phyloP scores from a whole-genome alignment of 768 basidiomycete genomes.

The Xerocomus brunneocitrinus region DNA sequence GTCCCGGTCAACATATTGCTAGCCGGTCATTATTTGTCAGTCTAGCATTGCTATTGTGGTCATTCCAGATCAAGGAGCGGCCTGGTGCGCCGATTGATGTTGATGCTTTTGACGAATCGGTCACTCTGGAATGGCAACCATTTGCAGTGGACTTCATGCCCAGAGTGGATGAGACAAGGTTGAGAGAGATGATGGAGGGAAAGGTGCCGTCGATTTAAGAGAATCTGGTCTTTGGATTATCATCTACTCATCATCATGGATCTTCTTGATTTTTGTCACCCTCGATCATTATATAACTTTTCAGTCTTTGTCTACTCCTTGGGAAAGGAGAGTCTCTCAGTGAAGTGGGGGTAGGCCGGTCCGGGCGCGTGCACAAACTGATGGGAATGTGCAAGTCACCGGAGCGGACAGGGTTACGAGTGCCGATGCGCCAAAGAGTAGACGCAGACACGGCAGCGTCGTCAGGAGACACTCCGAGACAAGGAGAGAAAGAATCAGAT shows the following conservation, averaged over 20 bases:
- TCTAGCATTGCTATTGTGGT: conserved; percentile 56
- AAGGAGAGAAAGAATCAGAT: no score
- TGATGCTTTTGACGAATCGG: conserved; percentile 52
- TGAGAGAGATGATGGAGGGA: conserved; percentile 5
- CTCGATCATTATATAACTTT: background rate
- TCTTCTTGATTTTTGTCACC: background rate
- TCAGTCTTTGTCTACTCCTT: no score
- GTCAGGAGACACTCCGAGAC: no score
- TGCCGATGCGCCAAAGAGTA: no score
- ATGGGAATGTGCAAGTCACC: no score
- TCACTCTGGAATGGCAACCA: conserved; percentile 54
- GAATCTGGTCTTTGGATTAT: background rate
- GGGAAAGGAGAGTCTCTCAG: no score
- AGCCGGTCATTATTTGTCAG: conserved; percentile 52
- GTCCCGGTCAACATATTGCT: conserved; percentile 51
- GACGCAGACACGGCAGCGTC: no score
- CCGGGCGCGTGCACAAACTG: no score
- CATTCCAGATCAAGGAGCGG: conserved; percentile 48
- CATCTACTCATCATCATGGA: background rate
- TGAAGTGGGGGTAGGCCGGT: no score
- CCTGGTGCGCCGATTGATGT: conserved; percentile 50
- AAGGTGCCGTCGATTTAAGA: background rate
- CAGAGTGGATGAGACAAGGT: conserved; percentile 18
- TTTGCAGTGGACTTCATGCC: conserved; percentile 54
- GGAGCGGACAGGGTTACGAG: no score